phyloP scores from a whole-genome alignment of 176 grass and related monocot species.

The Dendrocalamus sinicus region DNA sequence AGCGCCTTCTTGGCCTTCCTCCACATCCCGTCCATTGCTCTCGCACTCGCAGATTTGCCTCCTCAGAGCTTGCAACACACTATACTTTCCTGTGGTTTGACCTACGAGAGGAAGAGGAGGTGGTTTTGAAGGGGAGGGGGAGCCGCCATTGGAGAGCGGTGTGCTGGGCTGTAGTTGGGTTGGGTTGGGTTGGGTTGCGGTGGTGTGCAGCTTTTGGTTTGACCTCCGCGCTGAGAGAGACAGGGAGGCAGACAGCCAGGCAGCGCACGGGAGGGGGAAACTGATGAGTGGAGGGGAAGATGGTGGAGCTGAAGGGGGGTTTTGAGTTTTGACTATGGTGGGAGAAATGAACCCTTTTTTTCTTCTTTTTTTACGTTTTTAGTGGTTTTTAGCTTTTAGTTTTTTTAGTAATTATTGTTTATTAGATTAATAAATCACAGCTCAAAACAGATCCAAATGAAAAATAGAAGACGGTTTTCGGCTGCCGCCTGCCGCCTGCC shows the following conservation, averaged over 20 bases:
- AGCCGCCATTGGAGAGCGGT: conserved; percentile 51
- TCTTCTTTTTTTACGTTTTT: no score
- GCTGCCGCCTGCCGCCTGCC: no score
- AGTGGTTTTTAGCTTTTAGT: no score
- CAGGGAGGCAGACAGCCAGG: conserved; percentile 15
- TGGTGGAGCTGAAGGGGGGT: no score
- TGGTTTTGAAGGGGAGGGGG: conserved; percentile 44
- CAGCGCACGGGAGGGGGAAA: background rate
- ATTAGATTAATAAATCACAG: no score
- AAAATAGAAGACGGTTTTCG: no score
- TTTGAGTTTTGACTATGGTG: no score
- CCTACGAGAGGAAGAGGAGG: background rate
- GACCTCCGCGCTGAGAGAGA: conserved; percentile 51
- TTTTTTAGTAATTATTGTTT: no score
- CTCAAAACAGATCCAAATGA: no score
- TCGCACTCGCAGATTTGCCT: conserved; percentile 19
- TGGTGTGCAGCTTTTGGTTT: conserved; percentile 55
- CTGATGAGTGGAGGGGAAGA: background rate
- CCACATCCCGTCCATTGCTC: conserved; percentile 73
- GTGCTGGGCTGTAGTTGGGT: background rate
- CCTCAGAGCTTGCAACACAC: background rate
- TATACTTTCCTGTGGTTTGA: background rate
- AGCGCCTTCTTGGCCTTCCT: conserved; percentile 82
- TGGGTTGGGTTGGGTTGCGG: conserved; percentile 35
- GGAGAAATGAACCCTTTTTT: no score